Evolutionary conservation across 345 rosid species (phyloP), one percentile per base, ranked within the genome.

Genomic region (Anacardium occidentale): DNA sequence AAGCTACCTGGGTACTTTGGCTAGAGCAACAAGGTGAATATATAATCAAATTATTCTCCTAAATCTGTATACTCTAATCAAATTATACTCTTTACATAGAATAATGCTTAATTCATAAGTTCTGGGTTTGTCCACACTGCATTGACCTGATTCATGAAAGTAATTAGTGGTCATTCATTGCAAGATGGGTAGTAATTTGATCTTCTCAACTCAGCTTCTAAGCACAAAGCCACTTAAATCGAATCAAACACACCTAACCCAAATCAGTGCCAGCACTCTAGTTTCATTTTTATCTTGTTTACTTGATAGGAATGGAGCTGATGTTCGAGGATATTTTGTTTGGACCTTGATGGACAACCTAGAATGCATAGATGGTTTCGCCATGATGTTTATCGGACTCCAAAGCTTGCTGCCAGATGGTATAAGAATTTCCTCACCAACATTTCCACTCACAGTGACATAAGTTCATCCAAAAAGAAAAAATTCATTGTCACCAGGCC

Each of bases 331-430:
- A 21, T 85, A 81, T 68, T 81, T 81, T 26, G 54, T 79, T 25
- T 79, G 85, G 87, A 79, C 78, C 73, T 75, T 81, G 71, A 70
- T 83, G 57, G 86, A 83, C 77, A 83, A 78, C 69, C 72, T 83
- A 9, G 82, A 83, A 55, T 83, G 86, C 82, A 25, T 40, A 24
- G 66, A 75, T 7, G 86, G 86, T 4, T 83, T 75, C 48, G 51
- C 66, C 0, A 29, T 15, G 26, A 25, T 48, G 37, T 83, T 32
- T n/a, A 66, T 29, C 69, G 84, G 32, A 76, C 32, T 10, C 87
- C 87, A 1, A 82, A 81, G 80, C 78, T 54, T 65, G 79, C 87
- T 18, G 84, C 80, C 10, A 57, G 45, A 10, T 85, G 89, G 89
- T 85, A 61, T 61, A 64, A 14, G 52, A 59, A 69, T 68, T 83